These are phyloP conservation scores for Cardamine chenopodiifolia DNA, from an alignment of 345 rosid species.

Conservation along the genomic window DNA sequence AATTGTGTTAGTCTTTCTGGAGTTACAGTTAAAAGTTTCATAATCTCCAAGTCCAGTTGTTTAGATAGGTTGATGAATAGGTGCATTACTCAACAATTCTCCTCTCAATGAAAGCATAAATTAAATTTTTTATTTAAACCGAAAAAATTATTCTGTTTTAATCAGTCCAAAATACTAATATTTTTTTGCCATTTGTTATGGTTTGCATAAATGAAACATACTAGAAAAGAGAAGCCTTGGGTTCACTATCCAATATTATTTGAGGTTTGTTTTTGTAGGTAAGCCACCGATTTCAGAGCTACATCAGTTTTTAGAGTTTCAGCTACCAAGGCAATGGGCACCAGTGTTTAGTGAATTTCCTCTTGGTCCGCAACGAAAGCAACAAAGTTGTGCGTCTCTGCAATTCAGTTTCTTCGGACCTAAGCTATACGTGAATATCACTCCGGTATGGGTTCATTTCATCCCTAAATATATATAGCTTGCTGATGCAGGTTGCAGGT, in stretches of 20 bases:
- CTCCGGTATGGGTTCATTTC: slow-evolving; percentile 56
- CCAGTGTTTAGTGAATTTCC: slow-evolving; percentile 97
- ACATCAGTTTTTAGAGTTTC: slow-evolving; percentile 94
- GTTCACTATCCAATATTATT: not conserved
- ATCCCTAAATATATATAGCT: slow-evolving; percentile 4
- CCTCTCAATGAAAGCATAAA: not conserved
- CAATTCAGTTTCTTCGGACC: slow-evolving; percentile 94
- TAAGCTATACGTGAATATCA: slow-evolving; percentile 81
- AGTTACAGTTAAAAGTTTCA: not conserved
- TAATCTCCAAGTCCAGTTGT: not conserved
- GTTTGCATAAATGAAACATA: not conserved
- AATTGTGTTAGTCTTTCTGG: not conserved
- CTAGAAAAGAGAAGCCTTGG: not conserved
- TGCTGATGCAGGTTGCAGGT: not conserved
- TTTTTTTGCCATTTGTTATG: not conserved
- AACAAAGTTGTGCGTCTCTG: slow-evolving; percentile 65
- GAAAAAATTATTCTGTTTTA: not conserved
- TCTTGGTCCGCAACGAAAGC: slow-evolving; percentile 90
- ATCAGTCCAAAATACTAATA: not conserved
- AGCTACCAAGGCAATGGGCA: slow-evolving; percentile 96
- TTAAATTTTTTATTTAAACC: too few species aligned
- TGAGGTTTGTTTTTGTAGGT: slow-evolving; percentile 53
- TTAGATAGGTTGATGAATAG: slow-evolving; percentile 11
- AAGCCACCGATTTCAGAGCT: slow-evolving; percentile 93
- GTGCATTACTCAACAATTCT: not conserved